These are phyloP conservation scores for Geranium brycei DNA, from an alignment of 345 rosid species.

Conservation along the genomic window DNA sequence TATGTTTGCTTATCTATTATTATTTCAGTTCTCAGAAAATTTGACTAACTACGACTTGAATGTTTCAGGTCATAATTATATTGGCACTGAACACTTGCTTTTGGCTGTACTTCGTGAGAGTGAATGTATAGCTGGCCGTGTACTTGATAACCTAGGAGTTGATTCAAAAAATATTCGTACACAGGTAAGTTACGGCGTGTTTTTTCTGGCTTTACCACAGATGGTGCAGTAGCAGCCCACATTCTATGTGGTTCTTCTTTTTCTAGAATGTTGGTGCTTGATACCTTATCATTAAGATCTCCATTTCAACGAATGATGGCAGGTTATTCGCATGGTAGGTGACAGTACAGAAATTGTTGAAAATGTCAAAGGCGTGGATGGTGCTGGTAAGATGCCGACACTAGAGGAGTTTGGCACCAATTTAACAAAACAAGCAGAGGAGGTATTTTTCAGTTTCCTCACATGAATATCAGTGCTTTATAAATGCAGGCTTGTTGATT, in stretches of 20 bases:
- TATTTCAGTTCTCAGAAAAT: background rate
- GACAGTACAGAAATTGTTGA: conserved; percentile 74
- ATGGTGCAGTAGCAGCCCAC: background rate
- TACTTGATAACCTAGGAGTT: conserved; percentile 86
- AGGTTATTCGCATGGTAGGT: conserved; percentile 98
- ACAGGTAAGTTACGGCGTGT: conserved; percentile 37
- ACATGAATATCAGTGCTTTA: background rate
- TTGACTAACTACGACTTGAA: background rate
- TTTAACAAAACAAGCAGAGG: conserved; percentile 90
- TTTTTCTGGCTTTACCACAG: background rate
- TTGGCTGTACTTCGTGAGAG: conserved; percentile 96
- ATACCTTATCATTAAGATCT: background rate
- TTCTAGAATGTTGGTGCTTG: background rate
- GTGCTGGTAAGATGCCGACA: conserved; percentile 86
- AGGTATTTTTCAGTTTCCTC: conserved; percentile 29
- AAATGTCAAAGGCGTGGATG: conserved; percentile 54
- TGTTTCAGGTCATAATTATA: conserved; percentile 80
- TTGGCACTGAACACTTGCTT: conserved; percentile 96
- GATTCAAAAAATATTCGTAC: conserved; percentile 83
- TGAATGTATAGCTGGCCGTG: conserved; percentile 99
- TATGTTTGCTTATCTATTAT: background rate
- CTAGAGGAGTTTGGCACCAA: conserved; percentile 98
- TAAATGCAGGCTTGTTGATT: background rate
- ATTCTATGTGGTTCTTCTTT: background rate
- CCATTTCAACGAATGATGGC: background rate